Conservation (phyloP, 1,284 basidiomycete species). For the Gymnopus androsaceus region DNA sequence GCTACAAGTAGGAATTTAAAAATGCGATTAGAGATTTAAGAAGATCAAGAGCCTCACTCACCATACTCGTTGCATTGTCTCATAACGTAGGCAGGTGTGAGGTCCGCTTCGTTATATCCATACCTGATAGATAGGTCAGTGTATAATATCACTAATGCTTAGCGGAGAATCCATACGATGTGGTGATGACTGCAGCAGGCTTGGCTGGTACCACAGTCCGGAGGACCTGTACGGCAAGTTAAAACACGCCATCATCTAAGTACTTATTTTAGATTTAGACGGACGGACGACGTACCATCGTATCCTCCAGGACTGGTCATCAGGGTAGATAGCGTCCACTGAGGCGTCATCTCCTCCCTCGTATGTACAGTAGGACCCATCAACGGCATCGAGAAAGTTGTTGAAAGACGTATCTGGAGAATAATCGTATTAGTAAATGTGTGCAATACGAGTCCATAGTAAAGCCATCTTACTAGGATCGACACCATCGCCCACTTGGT, state of each 20-base stretch:
- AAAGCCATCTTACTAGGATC: constrained; percentile 36
- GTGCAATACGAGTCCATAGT: background rate
- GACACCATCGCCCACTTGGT: constrained; percentile 47
- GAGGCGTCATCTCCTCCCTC: constrained; percentile 44
- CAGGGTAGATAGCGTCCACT: constrained; percentile 45
- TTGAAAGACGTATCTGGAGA: constrained; percentile 41
- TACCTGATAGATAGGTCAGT: too few species aligned
- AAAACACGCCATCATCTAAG: too few species aligned
- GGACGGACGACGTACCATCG: constrained; percentile 28
- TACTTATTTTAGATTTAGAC: too few species aligned
- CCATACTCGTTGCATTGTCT: constrained; percentile 53
- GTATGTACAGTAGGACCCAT: constrained; percentile 44
- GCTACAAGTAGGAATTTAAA: constrained; percentile 32
- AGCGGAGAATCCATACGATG: too few species aligned
- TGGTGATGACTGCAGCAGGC: constrained; percentile 5
- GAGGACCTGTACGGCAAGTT: constrained; percentile 47
- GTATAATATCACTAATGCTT: too few species aligned
- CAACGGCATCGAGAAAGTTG: constrained; percentile 47
- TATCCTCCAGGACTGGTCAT: constrained; percentile 38
- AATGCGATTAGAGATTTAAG: too few species aligned
- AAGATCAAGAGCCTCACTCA: too few species aligned
- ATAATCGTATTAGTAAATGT: constrained; percentile 18
- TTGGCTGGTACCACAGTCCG: constrained; percentile 45
- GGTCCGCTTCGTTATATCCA: constrained; percentile 48
- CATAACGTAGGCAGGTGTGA: constrained; percentile 43